Evolutionary conservation across 2,329 filamentous ascomycete species (phyloP), one percentile per base, ranked within the genome.

Genomic region (Arthrobotrys iridis): DNA sequence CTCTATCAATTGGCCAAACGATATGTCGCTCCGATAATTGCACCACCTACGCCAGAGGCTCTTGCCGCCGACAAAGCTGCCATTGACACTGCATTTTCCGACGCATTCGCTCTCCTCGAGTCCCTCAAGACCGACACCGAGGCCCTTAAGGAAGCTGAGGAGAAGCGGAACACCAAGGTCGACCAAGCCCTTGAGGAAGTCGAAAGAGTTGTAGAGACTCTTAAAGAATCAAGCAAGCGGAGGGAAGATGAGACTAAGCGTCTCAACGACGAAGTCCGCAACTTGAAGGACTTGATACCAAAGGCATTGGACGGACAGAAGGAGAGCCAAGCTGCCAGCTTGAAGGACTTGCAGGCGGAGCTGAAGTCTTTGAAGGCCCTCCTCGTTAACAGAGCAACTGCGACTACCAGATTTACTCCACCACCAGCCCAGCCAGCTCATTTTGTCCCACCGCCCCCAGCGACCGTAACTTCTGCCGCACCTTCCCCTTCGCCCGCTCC

Each of bases 21-120:
- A 80, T 99, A 99, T 80, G 89, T 99, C 70, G 88, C 91, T 77
- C 95, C 95, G 43, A 85, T 99, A 26, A 93, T 99, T 75, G 90
- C 93, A 10, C 96, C 95, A 2, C 95, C 95, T 1, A 99, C 95
- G 0, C 92, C 93, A 7, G 93, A 96, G 67, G 93, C 96, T 81
- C 86, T 99, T 7, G 93, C 97, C 80, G 91, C 96, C 81, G 95
- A 99, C 82, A 99, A 99, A 83, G 89, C 92, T 77, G 88, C 89
- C 40, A 93, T 99, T 70, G 93, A 98, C 81, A 93, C 93, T 77
- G 91, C 94, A 72, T 99, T 99, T 82, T 91, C 95, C 79, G 92
- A 91, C 80, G 93, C 94, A 1, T 99, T 99, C 81, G 86, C 90
- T 15, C 87, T 98, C 11, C 89, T 99, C 8, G 95, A 99, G 74